Conservation (phyloP, 1,284 basidiomycete genomes). For the Boletellus dicymbophilus region DNA sequence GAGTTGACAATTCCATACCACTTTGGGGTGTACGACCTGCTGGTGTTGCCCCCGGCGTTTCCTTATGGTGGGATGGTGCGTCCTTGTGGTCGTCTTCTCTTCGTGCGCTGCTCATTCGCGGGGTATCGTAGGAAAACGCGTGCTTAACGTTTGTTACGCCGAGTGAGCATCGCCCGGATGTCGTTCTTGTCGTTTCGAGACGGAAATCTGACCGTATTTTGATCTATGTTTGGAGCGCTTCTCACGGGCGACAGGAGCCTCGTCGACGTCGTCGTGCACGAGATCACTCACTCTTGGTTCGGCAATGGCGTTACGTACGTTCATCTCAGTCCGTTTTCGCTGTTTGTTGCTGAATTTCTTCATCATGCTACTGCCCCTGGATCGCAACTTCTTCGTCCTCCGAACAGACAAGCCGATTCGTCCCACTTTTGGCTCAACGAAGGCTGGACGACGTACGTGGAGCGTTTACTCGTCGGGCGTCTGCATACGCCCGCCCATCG, state of each 20-base stretch:
- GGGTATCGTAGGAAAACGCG: slow-evolving; percentile 69
- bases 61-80: slow-evolving; percentile 86
- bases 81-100: slow-evolving; percentile 24
- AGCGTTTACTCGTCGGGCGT: too few relatives aligned
- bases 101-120: slow-evolving; percentile 8
- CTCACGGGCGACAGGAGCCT: slow-evolving; percentile 83
- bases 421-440: too few relatives aligned
- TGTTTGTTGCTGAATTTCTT: too few relatives aligned
- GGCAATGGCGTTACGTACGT: slow-evolving; percentile 82
- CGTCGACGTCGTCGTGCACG: slow-evolving; percentile 86
- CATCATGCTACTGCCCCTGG: too few relatives aligned
- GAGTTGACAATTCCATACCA: slow-evolving; percentile 72
- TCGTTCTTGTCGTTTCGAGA: too few relatives aligned
- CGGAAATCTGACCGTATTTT: too few relatives aligned
- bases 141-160: slow-evolving; percentile 90
- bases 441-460: too few relatives aligned
- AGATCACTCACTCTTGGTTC: slow-evolving; percentile 82
- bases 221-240: too few relatives aligned
- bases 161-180: too few relatives aligned
- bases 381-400: too few relatives aligned
- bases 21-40: slow-evolving; percentile 90
- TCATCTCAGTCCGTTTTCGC: too few relatives aligned
- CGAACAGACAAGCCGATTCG: too few relatives aligned
- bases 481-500: slow-evolving; percentile 83
- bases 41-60: slow-evolving; percentile 94